Conservation (phyloP, 2,329 filamentous ascomycete species). For the Fusarium concolor region DNA sequence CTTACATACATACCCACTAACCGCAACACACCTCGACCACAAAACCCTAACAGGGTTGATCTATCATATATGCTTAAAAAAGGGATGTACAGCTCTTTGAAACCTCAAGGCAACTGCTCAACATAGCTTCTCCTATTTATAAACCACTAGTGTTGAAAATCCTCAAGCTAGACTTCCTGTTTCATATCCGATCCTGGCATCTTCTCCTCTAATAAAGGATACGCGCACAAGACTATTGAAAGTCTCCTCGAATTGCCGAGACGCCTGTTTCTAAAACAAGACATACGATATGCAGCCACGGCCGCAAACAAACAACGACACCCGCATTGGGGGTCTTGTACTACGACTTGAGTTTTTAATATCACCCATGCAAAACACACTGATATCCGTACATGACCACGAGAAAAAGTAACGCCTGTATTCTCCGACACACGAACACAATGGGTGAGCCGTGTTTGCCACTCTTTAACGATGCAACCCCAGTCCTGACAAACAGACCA, state of each 20-base stretch:
- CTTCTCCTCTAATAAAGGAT: conserved; percentile 17
- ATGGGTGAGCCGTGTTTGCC: conserved; percentile 14
- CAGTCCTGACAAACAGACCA: conserved; percentile 10
- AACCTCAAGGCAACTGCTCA: neutral
- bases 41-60: conserved; percentile 4
- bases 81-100: neutral
- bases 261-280: conserved; percentile 9
- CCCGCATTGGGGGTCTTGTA: conserved; percentile 12
- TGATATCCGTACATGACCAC: neutral
- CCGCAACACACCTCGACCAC: conserved; percentile 7
- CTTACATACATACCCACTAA: conserved; percentile 9
- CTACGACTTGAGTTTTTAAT: conserved; percentile 1
- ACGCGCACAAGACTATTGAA: conserved; percentile 21
- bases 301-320: conserved; percentile 26
- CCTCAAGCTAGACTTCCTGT: conserved; percentile 20
- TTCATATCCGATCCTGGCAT: conserved; percentile 27
- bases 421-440: conserved; percentile 24
- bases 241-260: conserved; percentile 28
- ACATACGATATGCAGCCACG: conserved; percentile 20
- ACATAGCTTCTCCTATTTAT: conserved; percentile 28
- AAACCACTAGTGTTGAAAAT: conserved; percentile 24
- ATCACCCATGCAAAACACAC: neutral
- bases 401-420: conserved; percentile 12
- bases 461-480: conserved; percentile 27
- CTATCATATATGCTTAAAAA: conserved; percentile 23